Evolutionary conservation across 75 land plant genomes (phyloP), one percentile per base, ranked within the genome.

Genomic region (Selaginella tamariscina): DNA sequence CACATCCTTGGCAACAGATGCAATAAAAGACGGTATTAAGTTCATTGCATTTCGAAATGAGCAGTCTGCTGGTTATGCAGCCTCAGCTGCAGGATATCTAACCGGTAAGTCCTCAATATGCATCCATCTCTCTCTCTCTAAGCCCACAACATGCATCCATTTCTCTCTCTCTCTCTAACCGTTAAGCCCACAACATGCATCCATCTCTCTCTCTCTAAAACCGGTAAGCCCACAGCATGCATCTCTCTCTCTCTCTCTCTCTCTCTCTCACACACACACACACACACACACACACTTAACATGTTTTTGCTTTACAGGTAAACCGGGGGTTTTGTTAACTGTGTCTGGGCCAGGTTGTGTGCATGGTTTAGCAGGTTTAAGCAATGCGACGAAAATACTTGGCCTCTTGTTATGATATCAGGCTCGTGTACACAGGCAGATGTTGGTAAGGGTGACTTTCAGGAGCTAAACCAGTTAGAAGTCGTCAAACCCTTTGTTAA

Each of bases 381-480:
- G 62, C 26, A 59, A 59, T 59, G 62, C 24, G 8, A 59, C 21
- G 62, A 59, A 8, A 59, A 59, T 59, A 21, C 62, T 2, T 59
- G 62, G 62, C 62, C 62, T n/a, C 62, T 59, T 5, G 27, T 59
- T 2, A 59, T 59, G 62, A 59, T 59, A 5, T 59, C 62, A 9
- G 62, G 62, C 9, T 59, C 62, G 8, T 59, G 62, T n/a, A 59
- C 62, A n/a, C 62, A 59, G 62, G 21, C 5, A 5, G 62, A 59
- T 59, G 21, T 59, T 8, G 62, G 62, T 5, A 59, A 59, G 21
- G 62, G 62, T 59, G 62, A 59, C 62, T 59, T 59, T n/a, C 62
- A 59, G 26, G 62, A 59, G 62, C 26, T 59, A 8, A 23, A 59
- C 21, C 62, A 59, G 26, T 2, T 59, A 5, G 62, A 59, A 27